Conservation (phyloP, 192 early-diverging fungal species). For the Dispira parvispora region DNA sequence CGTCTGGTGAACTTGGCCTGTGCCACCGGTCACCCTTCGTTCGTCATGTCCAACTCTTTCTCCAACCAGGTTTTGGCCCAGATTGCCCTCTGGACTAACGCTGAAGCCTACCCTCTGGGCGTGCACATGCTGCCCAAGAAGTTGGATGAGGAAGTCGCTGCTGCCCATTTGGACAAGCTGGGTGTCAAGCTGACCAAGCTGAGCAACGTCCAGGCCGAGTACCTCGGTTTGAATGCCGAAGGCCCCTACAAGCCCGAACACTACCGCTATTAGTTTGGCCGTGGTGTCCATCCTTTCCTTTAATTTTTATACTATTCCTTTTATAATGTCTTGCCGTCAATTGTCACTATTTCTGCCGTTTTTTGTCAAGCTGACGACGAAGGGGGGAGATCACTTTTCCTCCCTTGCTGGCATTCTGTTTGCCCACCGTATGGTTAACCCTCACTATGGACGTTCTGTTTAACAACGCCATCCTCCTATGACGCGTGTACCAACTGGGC, state of each 20-base stretch:
- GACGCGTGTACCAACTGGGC: too few relatives aligned
- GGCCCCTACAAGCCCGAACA: conserved; percentile 96
- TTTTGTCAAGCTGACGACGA: background rate
- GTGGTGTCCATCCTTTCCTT: background rate
- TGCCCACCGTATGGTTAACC: background rate
- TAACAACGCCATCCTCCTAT: too few relatives aligned
- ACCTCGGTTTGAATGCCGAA: conserved; percentile 62
- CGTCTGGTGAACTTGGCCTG: conserved; percentile 99
- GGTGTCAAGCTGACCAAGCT: conserved; percentile 88
- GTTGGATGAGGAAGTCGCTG: conserved; percentile 97
- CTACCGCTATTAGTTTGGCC: conserved; percentile 69
- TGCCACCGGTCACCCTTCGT: conserved; percentile 96
- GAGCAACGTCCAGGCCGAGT: conserved; percentile 44
- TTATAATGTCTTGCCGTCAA: background rate
- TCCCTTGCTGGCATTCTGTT: background rate
- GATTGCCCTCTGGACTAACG: conserved; percentile 96
- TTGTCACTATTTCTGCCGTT: background rate
- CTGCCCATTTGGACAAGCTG: conserved; percentile 85
- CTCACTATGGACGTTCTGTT: background rate
- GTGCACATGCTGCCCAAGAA: conserved; percentile 99
- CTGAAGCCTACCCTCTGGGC: conserved; percentile 71
- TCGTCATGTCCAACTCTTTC: conserved; percentile 99
- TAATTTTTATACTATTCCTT: background rate
- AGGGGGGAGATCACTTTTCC: background rate
- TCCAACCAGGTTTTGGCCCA: conserved; percentile 97